A percentile compares a stretch with the other conserved stretches of the same genome.
Evolutionary conservation across 2,329 filamentous ascomycete genomes (phyloP).

Genomic region (Curvularia verruculosa): DNA sequence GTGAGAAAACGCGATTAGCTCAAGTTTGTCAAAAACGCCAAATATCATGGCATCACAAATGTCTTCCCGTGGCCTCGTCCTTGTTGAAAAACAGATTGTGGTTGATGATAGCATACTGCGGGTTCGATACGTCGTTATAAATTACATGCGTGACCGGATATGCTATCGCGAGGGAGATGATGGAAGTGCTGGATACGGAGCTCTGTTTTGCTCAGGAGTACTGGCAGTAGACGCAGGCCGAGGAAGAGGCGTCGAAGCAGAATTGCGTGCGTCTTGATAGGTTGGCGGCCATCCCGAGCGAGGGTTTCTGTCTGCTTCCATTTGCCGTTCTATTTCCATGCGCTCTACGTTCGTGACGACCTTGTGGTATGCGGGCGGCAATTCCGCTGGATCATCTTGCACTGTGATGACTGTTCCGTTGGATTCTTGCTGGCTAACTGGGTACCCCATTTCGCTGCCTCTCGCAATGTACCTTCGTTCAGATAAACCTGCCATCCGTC

Average conservation of each 20-base stretch:
- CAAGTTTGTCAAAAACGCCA: not conserved
- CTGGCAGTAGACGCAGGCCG: not conserved
- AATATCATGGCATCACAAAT: too few species aligned
- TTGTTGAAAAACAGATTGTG: not conserved
- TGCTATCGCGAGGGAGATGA: not conserved
- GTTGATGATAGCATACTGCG: not conserved
- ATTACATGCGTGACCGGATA: not conserved
- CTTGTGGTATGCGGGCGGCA: slow-evolving; percentile 13
- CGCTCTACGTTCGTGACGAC: slow-evolving; percentile 1
- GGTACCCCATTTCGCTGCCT: not conserved
- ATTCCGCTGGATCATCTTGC: not conserved
- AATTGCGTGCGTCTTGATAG: not conserved
- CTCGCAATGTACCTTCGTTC: not conserved
- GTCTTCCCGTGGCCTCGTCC: not conserved
- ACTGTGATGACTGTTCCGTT: not conserved
- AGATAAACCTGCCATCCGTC: not conserved
- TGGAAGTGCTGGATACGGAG: slow-evolving; percentile 3
- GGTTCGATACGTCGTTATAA: too few species aligned
- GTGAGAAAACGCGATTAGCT: not conserved
- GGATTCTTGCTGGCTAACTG: not conserved
- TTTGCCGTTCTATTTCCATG: not conserved
- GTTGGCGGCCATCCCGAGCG: not conserved
- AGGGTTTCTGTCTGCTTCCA: not conserved
- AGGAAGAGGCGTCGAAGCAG: not conserved
- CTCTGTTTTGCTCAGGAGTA: not conserved